A percentile compares a stretch with the other conserved stretches of the same genome.
phyloP scores from a whole-genome alignment of 2,329 filamentous ascomycete genomes.

The Chaetomium globosum region DNA sequence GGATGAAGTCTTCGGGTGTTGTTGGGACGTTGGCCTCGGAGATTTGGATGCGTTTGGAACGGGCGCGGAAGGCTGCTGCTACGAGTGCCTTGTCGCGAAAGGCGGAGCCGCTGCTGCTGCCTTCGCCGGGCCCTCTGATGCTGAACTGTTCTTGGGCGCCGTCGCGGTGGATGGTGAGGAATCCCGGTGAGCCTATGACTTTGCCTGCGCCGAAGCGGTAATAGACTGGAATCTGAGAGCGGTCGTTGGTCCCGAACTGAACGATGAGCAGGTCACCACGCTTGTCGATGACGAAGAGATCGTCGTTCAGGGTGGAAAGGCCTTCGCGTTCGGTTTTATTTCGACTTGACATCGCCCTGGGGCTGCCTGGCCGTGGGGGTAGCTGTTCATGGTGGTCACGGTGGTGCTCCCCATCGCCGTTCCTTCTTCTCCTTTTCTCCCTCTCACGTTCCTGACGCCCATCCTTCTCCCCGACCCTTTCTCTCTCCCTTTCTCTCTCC shows the following conservation, averaged over 20 bases:
- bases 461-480: slow-evolving; percentile 9
- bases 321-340: neutral
- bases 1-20: slow-evolving; percentile 51
- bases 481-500: slow-evolving; percentile 4
- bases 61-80: slow-evolving; percentile 46
- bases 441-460: slow-evolving; percentile 1
- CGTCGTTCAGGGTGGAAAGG: slow-evolving; percentile 11
- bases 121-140: slow-evolving; percentile 50
- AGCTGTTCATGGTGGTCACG: slow-evolving; percentile 11
- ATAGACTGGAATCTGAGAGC: slow-evolving; percentile 72
- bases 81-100: slow-evolving; percentile 55
- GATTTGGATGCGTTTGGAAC: slow-evolving; percentile 48
- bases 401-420: slow-evolving; percentile 6
- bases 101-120: slow-evolving; percentile 45
- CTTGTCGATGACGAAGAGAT: slow-evolving; percentile 66
- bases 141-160: slow-evolving; percentile 60
- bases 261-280: slow-evolving; percentile 77
- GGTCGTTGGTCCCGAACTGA: slow-evolving; percentile 73
- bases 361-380: neutral
- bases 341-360: neutral
- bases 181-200: slow-evolving; percentile 66
- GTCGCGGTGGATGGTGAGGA: slow-evolving; percentile 68
- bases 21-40: slow-evolving; percentile 22
- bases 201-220: slow-evolving; percentile 67
- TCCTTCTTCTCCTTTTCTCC: neutral